Base-by-base conservation (phyloP, 2,329 filamentous ascomycete genomes). In the Onygenales sp. region DNA sequence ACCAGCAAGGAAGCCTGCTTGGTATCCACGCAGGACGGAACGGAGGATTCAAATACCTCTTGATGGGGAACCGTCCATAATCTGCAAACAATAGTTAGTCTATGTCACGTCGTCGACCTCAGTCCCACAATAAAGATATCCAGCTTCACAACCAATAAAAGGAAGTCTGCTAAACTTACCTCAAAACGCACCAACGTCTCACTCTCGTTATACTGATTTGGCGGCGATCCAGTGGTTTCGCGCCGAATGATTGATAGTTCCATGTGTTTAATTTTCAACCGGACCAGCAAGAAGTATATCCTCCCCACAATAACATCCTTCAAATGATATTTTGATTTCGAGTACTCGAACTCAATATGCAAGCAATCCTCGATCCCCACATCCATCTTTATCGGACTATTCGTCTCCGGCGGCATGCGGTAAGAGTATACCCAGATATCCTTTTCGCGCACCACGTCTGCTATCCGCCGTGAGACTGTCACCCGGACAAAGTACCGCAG, bases 371-470 rank as follows among this genome's bases (percentile, higher is more conserved):
- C 93, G 67, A 98, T 98, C 54, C 93, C 93, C 55, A 98, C 93
- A 69, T 98, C 93, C 93, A 98, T 98, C 81, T 98, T 98, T 78
- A 98, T 98, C 62, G 88, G 90, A 74, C 84, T 91, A 78, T 97
- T 98, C 72, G 90, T 94, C 81, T 98, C 93, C 14, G 93, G 93
- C 17, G 93, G 92, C 77, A 97, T 92, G 70, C 91, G 85, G 79
- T 98, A 98, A 59, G 86, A 93, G 78, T 98, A 98, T 53, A 98
- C 94, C 94, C 94, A 98, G 60, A 98, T 87, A 72, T 98, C 94
- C 81, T 98, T 98, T 75, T 98, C 94, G 63, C 94, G 87, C 65
- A 97, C 89, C 54, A 98, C 92, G 68, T 98, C 93, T 64, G 90
- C 89, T 90, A 98, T 97, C 69, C 93, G 84, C 65, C 93, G 84